Conservation (phyloP, 2,329 filamentous ascomycete species). For the Nothophoma quercina region DNA sequence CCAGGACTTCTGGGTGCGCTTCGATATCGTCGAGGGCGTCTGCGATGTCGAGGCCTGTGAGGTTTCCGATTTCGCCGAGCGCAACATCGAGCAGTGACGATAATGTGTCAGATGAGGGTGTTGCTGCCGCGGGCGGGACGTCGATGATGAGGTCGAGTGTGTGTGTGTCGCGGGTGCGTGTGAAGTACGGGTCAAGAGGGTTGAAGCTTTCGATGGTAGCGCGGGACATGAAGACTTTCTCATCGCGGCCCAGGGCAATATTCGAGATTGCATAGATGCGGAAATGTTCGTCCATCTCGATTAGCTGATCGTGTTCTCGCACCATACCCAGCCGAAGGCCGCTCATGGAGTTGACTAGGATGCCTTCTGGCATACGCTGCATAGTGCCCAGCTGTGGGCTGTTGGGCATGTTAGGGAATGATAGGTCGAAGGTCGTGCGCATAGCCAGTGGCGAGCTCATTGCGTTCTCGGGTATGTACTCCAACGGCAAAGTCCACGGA, state of each 20-base stretch:
- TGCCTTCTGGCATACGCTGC: slow-evolving; percentile 65
- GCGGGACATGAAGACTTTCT: slow-evolving; percentile 81
- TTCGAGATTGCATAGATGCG: slow-evolving; percentile 83
- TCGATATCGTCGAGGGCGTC: slow-evolving; percentile 33
- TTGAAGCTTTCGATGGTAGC: slow-evolving; percentile 73
- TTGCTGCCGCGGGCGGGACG: slow-evolving; percentile 38
- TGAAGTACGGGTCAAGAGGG: slow-evolving; percentile 84
- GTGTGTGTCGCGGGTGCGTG: slow-evolving; percentile 74
- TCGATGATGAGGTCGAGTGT: slow-evolving; percentile 78
- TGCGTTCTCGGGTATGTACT: slow-evolving; percentile 77
- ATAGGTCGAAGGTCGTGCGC: slow-evolving; percentile 74
- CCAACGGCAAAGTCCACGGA: slow-evolving; percentile 87
- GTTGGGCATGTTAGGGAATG: slow-evolving; percentile 66
- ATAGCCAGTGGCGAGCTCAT: slow-evolving; percentile 76
- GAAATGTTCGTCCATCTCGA: slow-evolving; percentile 60
- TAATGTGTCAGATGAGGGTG: slow-evolving; percentile 22
- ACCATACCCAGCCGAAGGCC: slow-evolving; percentile 71
- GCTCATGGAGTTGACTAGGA: slow-evolving; percentile 67
- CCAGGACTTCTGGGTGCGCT: slow-evolving; percentile 33
- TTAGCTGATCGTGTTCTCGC: slow-evolving; percentile 61
- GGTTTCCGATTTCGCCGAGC: slow-evolving; percentile 32
- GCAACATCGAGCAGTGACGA: slow-evolving; percentile 34
- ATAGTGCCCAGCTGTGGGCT: slow-evolving; percentile 58
- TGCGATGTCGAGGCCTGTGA: slow-evolving; percentile 32
- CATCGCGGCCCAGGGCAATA: slow-evolving; percentile 82